Conservation (phyloP, 2,329 filamentous ascomycete species). For the Cladosporium cucumerinum region DNA sequence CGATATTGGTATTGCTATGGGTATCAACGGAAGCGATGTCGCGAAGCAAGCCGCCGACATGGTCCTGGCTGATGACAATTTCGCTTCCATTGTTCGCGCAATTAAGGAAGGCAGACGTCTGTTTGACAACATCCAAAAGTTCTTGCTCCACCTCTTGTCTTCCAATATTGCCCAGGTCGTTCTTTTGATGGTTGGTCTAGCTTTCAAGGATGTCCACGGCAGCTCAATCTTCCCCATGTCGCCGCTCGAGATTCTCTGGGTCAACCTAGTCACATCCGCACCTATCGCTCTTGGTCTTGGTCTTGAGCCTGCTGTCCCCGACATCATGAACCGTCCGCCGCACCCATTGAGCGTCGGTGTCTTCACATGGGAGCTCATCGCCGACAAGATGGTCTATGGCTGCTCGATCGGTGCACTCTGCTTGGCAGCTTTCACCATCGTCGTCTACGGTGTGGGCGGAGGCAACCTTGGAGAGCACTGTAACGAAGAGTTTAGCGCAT, state of each 20-base stretch:
- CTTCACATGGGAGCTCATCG: conserved; percentile 42
- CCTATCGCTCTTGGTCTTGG: conserved; percentile 44
- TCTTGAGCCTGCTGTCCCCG: conserved; percentile 41
- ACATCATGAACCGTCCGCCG: conserved; percentile 44
- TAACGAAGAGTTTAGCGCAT: conserved; percentile 39
- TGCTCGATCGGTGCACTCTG: conserved; percentile 42
- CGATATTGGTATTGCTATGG: conserved; percentile 43
- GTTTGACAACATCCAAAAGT: conserved; percentile 43
- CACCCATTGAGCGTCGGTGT: conserved; percentile 40
- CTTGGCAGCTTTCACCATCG: conserved; percentile 39
- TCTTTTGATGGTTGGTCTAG: conserved; percentile 42
- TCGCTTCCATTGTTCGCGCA: conserved; percentile 39
- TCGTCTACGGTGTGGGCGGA: conserved; percentile 39
- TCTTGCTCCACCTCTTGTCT: conserved; percentile 44
- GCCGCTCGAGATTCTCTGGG: conserved; percentile 44
- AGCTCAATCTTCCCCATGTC: conserved; percentile 43
- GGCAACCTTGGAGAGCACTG: conserved; percentile 40
- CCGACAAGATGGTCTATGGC: conserved; percentile 45
- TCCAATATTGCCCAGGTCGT: conserved; percentile 45
- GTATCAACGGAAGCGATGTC: conserved; percentile 39
- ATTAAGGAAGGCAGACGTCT: conserved; percentile 41
- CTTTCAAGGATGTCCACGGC: conserved; percentile 40
- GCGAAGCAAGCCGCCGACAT: conserved; percentile 42
- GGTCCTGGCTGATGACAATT: conserved; percentile 41
- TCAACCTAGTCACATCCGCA: conserved; percentile 44